phyloP scores from a whole-genome alignment of 306 rosid genomes.

The Urtica urens region DNA sequence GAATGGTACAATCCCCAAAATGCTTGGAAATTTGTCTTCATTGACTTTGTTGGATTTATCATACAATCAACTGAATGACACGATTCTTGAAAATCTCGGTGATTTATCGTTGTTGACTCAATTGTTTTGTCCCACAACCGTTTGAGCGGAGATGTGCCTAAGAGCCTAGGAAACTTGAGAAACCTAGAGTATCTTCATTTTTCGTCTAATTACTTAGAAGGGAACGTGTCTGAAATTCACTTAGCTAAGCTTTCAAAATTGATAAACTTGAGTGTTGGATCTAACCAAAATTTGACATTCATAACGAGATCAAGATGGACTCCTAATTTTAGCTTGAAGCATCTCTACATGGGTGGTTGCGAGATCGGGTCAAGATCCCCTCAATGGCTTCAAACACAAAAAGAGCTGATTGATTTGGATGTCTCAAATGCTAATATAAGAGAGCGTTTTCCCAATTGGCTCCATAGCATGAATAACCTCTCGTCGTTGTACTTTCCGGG shows the following conservation, averaged over 20 bases:
- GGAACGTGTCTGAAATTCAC: neutral
- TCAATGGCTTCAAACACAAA: conserved; percentile 15
- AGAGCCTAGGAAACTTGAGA: neutral
- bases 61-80: conserved; percentile 2
- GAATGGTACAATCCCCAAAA: neutral
- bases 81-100: conserved; percentile 21
- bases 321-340: conserved; percentile 19
- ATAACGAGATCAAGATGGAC: conserved; percentile 16
- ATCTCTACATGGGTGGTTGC: neutral
- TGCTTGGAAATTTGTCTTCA: neutral
- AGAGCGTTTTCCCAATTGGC: conserved; percentile 15
- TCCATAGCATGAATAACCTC: neutral
- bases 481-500: neutral
- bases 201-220: neutral
- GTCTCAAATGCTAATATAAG: neutral
- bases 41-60: conserved; percentile 1
- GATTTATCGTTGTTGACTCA: neutral
- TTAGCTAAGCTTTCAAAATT: conserved; percentile 15
- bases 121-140: neutral
- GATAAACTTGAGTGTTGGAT: neutral
- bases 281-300: conserved; percentile 10
- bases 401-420: neutral
- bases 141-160: neutral
- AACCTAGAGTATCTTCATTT: neutral
- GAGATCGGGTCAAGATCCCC: conserved; percentile 14